Conservation (phyloP, 2,329 filamentous ascomycete species). For the Cercospora nicotianae region DNA sequence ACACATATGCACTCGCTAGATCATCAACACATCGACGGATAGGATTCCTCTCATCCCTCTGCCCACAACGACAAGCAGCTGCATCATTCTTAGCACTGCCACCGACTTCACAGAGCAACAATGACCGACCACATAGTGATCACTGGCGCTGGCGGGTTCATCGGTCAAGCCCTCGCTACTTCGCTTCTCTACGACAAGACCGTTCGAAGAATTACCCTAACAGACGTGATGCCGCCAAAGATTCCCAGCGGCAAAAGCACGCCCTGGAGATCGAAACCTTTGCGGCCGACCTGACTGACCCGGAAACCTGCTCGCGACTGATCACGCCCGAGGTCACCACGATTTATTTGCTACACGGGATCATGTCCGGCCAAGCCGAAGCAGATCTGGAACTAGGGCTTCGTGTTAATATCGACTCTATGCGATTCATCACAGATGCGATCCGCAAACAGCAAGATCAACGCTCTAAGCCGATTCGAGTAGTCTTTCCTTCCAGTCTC, state of each 20-base stretch:
- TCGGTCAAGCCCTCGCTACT: constrained; percentile 48
- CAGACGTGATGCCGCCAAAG: neutral
- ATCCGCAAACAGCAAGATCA: constrained; percentile 34
- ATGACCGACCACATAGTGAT: constrained; percentile 39
- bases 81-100: neutral
- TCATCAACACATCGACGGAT: neutral
- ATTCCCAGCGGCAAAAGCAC: neutral
- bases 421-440: constrained; percentile 45
- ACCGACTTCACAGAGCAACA: neutral
- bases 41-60: neutral
- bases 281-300: neutral
- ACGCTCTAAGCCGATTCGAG: constrained; percentile 35
- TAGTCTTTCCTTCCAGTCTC: constrained; percentile 48
- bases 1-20: neutral
- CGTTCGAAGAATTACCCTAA: constrained; percentile 27
- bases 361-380: constrained; percentile 30
- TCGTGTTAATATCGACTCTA: constrained; percentile 47
- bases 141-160: constrained; percentile 49
- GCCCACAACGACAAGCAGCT: neutral
- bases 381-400: constrained; percentile 49
- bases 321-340: constrained; percentile 1
- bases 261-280: neutral
- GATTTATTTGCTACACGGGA: neutral
- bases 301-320: neutral
- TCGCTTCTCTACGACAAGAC: constrained; percentile 41